Base-by-base conservation (phyloP, 2,329 filamentous ascomycete species). In the Xylaria polymorpha region DNA sequence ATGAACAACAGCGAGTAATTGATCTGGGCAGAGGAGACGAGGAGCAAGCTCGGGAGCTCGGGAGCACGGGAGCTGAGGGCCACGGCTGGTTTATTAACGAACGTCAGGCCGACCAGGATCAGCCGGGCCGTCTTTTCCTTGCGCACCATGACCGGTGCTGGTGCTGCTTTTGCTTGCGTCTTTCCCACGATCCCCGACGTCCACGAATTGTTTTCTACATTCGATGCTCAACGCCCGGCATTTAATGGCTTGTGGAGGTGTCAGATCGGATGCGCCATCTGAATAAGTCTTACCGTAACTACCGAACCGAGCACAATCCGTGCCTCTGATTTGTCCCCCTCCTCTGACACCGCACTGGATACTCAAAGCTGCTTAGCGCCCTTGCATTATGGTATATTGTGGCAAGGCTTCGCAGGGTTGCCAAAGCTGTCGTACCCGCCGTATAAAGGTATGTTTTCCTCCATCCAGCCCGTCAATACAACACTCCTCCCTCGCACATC, bases 361-460 rank as follows among this genome's bases (percentile, higher is more conserved):
- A 68, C 66, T 57, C 59, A 64, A 66, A 67, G 53, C 58, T 51
- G 62, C 58, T 56, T 75, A 74, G 74, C 69, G 48, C 70, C 60
- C 50, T 68, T 71, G 69, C 74, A 74, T 72, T 74, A 87, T 87
- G 85, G 85, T 87, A 55, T 87, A 86, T 77, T 87, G 85, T 73
- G 85, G 85, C 53, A 87, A 87, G 76, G 85, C 85, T 73, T 87
- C 85, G 7, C 82, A 85, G 74, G 85, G 85, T 74, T 87, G 85
- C 77, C 81, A 86, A 73, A 84, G 82, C 71, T 87, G 85, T 75
- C 84, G 85, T 65, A 83, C 81, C 43, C 81, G 85, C 71, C 84
- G 85, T 73, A 87, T 87, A 76, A 87, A 87, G 82, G 85, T 87
- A 77, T 67, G 83, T 77, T 68, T 46, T 46, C 41, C 37, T 59